Evolutionary conservation across 768 basidiomycete species (phyloP), one percentile per base, ranked within the genome.

Genomic region (Kwoniella botswanensis): DNA sequence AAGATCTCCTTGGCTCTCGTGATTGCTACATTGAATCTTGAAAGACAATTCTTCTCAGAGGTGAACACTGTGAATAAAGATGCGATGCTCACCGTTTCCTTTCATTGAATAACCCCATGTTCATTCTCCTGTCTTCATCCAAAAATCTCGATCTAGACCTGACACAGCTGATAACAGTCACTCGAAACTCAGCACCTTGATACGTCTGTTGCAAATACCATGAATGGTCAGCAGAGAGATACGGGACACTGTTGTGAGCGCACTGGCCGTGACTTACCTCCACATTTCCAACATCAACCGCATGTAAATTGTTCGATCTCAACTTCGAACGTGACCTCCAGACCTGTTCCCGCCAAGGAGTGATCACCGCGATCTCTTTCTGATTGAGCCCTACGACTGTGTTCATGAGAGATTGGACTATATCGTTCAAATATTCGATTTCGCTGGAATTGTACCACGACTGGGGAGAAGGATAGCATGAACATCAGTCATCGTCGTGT

Each of bases 11-110:
- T 84, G 2, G 84, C 84, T 26, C 84, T 74, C 0, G 84, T 85
- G 64, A 84, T 83, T 29, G 84, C 82, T 41, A 85, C 84, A 68
- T 85, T 85, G 79, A 84, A 83, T 17, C 82, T 83, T 53, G 26
- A 0, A 4, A 13, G 4, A 43, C n/a, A 18, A 58, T 35, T 4
- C 69, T 50, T 50, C 3, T 11, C 24, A 17, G 42, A 22, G 42
- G 58, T 7, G 56, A 42, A 12, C 43, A 1, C 3, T 22, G 52
- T 0, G 59, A 56, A 35, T 35, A 1, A 5, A 42, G 24, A 29
- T 41, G 13, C 9, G 52, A 50, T 22, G 59, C 80, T 35, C 54
- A 81, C 82, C 84, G 72, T 63, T 82, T 81, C 11, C 79, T 77
- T 62, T 84, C 84, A 58, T 76, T 75, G 7, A 82, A 78, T n/a